Evolutionary conservation across 2,329 filamentous ascomycete genomes (phyloP).

Genomic region (Cercospora sp.): DNA sequence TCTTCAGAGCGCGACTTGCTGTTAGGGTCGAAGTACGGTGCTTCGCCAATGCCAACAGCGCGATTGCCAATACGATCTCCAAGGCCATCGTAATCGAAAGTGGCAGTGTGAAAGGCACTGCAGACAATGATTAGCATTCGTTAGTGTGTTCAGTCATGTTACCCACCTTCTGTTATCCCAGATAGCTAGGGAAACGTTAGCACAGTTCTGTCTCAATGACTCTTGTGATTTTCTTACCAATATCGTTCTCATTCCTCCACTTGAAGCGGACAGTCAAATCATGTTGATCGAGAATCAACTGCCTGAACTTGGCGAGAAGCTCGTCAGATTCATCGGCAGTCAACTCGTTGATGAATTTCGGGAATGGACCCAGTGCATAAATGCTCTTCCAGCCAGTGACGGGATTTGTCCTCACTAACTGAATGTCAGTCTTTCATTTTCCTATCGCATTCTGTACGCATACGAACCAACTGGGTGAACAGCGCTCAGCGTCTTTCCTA

Average conservation of each 20-base stretch:
- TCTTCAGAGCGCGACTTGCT: conserved; percentile 47
- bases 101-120: conserved; percentile 60
- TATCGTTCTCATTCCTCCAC: conserved; percentile 53
- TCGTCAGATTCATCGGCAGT: conserved; percentile 33
- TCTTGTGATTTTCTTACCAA: conserved; percentile 27
- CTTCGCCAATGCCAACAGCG: conserved; percentile 58
- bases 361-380: conserved; percentile 61
- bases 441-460: too few species aligned
- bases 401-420: conserved; percentile 56
- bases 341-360: conserved; percentile 57
- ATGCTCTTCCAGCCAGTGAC: conserved; percentile 64
- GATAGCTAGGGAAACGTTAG: conserved; percentile 44
- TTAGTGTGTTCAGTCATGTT: neutral
- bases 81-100: conserved; percentile 61
- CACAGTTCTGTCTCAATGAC: too few species aligned
- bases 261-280: conserved; percentile 54
- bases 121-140: conserved; percentile 66
- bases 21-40: conserved; percentile 55
- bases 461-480: conserved; percentile 48
- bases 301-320: conserved; percentile 32
- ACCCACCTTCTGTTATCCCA: conserved; percentile 61
- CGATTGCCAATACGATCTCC: conserved; percentile 56
- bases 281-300: conserved; percentile 51
- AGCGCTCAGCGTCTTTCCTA: conserved; percentile 26
- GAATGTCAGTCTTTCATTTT: neutral